Conservation (phyloP, 768 basidiomycete genomes). For the Trametes gibbosa region DNA sequence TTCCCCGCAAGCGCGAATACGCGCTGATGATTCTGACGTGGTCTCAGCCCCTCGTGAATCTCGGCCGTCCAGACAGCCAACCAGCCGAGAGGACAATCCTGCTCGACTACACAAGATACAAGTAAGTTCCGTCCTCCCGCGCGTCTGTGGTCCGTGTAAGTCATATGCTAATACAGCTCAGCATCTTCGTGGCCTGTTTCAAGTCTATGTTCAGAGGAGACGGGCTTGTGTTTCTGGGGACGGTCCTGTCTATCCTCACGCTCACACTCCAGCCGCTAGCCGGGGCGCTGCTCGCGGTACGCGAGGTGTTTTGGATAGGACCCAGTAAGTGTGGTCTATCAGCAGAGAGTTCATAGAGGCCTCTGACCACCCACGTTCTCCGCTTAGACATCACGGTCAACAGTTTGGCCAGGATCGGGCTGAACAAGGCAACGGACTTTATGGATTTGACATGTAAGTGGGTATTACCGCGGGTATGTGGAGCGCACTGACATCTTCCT, state of each 20-base stretch:
- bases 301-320: slow-evolving; percentile 41
- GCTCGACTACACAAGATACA: background rate
- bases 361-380: background rate
- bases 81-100: background rate
- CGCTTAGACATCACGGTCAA: background rate
- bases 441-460: slow-evolving; percentile 46
- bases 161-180: background rate
- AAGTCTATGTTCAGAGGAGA: background rate
- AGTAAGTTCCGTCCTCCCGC: background rate
- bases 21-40: background rate
- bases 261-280: slow-evolving; percentile 52
- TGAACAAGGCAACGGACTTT: slow-evolving; percentile 31
- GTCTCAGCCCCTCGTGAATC: background rate
- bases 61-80: background rate
- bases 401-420: background rate
- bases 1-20: slow-evolving; percentile 28
- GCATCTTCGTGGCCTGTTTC: background rate
- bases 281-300: slow-evolving; percentile 47
- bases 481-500: background rate
- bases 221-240: slow-evolving; percentile 43
- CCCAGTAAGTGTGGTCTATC: slow-evolving; percentile 36
- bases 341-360: background rate
- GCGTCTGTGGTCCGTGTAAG: background rate
- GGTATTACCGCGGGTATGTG: background rate
- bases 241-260: slow-evolving; percentile 46